Evolutionary conservation across 148 eudicot species (phyloP), one percentile per base, ranked within the genome.

Genomic region (Nyssa sinensis): DNA sequence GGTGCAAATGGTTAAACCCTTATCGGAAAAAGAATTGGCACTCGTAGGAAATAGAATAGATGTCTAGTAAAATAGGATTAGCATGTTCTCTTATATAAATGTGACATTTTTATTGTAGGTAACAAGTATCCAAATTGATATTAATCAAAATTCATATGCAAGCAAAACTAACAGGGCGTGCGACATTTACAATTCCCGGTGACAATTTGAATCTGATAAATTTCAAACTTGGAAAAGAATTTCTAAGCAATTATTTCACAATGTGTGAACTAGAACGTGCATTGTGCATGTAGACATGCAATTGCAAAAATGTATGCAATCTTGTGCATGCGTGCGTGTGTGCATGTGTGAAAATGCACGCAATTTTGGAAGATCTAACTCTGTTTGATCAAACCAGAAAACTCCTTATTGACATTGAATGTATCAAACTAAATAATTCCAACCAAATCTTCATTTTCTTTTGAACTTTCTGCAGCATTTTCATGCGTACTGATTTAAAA

Each of bases 151-250:
- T 0, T 44, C 16, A 14, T 41, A 25, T 67, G n/a, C n/a, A n/a
- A n/a, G n/a, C n/a, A n/a, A n/a, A n/a, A n/a, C n/a, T n/a, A n/a
- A n/a, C n/a, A n/a, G n/a, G n/a, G n/a, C n/a, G n/a, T n/a, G n/a
- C n/a, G n/a, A n/a, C n/a, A n/a, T n/a, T n/a, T n/a, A n/a, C n/a
- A n/a, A n/a, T n/a, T n/a, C n/a, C n/a, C n/a, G n/a, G n/a, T n/a
- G n/a, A n/a, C n/a, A n/a, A n/a, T 27, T 25, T 16, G 0, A 2
- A 17, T 13, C 70, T 4, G 57, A 65, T 8, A 7, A 41, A 35
- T 39, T 25, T 28, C n/a, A n/a, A n/a, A n/a, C n/a, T n/a, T n/a
- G n/a, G n/a, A n/a, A 67, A 67, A 47, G 37, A 27, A 69, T 69
- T 41, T 17, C 10, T 17, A 19, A 8, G 71, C 53, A 6, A 12